Conservation (phyloP, 202 grass and related monocot species). For the Digitaria exilis region DNA sequence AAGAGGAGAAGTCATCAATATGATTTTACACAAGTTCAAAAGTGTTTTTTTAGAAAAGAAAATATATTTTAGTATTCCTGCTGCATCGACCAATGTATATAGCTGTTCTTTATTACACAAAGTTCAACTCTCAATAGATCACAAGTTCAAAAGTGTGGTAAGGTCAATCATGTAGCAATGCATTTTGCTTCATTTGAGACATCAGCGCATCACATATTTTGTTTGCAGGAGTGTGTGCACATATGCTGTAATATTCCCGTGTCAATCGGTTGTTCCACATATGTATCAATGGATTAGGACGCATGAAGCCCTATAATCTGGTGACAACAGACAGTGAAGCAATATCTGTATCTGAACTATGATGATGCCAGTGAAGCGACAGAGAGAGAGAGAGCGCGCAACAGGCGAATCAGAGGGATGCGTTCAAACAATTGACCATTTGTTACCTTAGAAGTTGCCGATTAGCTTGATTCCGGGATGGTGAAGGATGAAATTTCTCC, state of each 20-base stretch:
- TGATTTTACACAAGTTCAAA: too few species aligned
- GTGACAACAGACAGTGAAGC: constrained; percentile 10
- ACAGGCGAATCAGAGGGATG: too few species aligned
- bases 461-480: not conserved
- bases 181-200: constrained; percentile 28
- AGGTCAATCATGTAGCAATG: not conserved
- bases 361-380: constrained; percentile 25
- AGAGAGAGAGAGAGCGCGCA: too few species aligned
- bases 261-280: constrained; percentile 42
- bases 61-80: too few species aligned
- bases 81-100: too few species aligned
- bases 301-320: constrained; percentile 14
- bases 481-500: not conserved
- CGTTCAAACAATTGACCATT: too few species aligned
- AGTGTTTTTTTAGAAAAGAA: too few species aligned
- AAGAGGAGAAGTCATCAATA: too few species aligned
- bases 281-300: constrained; percentile 37
- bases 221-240: not conserved
- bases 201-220: constrained; percentile 16
- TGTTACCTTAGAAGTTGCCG: too few species aligned
- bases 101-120: too few species aligned
- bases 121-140: too few species aligned
- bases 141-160: constrained; percentile 2
- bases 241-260: constrained; percentile 33
- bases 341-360: constrained; percentile 32